phyloP scores from a whole-genome alignment of 2,329 filamentous ascomycete species.

The Fusarium phyllophilum region DNA sequence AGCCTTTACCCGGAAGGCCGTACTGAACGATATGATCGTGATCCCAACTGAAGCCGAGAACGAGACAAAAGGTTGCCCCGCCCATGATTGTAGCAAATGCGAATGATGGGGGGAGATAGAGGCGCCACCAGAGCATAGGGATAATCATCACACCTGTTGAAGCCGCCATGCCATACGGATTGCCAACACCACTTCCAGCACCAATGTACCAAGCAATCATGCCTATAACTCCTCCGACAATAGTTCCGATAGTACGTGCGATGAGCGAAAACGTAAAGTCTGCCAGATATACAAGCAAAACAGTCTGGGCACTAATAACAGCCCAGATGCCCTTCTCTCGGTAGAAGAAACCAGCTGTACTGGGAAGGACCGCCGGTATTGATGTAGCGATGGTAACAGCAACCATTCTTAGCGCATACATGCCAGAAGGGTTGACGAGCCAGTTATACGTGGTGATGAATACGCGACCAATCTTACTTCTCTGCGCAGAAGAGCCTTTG shows the following conservation, averaged over 20 bases:
- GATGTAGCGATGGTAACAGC: conserved; percentile 56
- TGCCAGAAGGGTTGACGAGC: conserved; percentile 55
- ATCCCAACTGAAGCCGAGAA: conserved; percentile 60
- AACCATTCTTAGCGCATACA: conserved; percentile 60
- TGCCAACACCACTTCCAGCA: conserved; percentile 58
- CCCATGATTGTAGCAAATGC: conserved; percentile 47
- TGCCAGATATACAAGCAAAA: conserved; percentile 59
- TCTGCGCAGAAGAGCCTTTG: conserved; percentile 13
- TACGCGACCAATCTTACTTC: conserved; percentile 35
- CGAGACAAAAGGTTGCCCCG: conserved; percentile 53
- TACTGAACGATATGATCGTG: conserved; percentile 55
- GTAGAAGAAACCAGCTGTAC: conserved; percentile 60
- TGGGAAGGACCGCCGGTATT: conserved; percentile 55
- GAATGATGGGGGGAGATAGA: conserved; percentile 47
- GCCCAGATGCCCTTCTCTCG: conserved; percentile 63
- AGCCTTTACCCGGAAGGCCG: conserved; percentile 58
- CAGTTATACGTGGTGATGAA: conserved; percentile 51
- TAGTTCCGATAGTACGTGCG: conserved; percentile 53
- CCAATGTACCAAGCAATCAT: conserved; percentile 63
- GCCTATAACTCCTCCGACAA: conserved; percentile 59
- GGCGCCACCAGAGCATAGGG: conserved; percentile 49
- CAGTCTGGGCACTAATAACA: conserved; percentile 61
- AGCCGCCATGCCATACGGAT: conserved; percentile 61
- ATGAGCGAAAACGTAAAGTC: conserved; percentile 61
- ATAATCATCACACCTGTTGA: conserved; percentile 53